These are phyloP conservation scores for Penicillium frequentans DNA, from an alignment of 2,329 filamentous ascomycete species.

Conservation along the genomic window DNA sequence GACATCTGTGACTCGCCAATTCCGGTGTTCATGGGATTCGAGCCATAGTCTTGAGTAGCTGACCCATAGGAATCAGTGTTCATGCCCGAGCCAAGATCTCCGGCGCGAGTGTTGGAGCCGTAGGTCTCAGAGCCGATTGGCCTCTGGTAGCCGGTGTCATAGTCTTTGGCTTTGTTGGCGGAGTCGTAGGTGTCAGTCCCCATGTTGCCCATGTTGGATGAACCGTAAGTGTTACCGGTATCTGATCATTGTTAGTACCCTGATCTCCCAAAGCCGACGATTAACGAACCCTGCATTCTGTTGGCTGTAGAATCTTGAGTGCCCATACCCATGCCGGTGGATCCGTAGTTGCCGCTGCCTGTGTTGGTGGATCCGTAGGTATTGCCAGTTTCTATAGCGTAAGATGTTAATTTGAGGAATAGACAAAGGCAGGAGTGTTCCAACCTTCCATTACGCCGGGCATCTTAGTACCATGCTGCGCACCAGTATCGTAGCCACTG, in stretches of 20 bases:
- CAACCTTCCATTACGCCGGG: slow-evolving; percentile 1
- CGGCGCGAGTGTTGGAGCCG: neutral
- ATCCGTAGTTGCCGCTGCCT: slow-evolving; percentile 5
- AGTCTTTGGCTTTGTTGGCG: neutral
- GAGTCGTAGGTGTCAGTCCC: neutral
- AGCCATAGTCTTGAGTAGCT: neutral
- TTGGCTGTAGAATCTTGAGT: slow-evolving; percentile 3
- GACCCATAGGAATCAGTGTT: neutral
- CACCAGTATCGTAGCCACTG: neutral
- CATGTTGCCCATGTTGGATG: slow-evolving; percentile 1
- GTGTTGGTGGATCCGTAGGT: slow-evolving; percentile 2
- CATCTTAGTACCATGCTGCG: neutral
- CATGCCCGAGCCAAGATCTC: neutral
- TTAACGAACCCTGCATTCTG: neutral
- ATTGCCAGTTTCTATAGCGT: neutral
- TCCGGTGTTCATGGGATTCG: neutral
- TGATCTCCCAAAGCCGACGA: neutral
- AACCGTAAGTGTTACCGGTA: neutral
- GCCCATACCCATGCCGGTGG: slow-evolving; percentile 1
- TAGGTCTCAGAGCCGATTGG: neutral
- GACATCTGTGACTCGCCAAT: neutral
- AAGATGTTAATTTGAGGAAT: neutral
- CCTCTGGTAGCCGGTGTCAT: neutral
- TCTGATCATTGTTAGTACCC: neutral
- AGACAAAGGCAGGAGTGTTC: neutral